Base-by-base conservation (phyloP, 768 basidiomycete species). In the Kwoniella sp. region DNA sequence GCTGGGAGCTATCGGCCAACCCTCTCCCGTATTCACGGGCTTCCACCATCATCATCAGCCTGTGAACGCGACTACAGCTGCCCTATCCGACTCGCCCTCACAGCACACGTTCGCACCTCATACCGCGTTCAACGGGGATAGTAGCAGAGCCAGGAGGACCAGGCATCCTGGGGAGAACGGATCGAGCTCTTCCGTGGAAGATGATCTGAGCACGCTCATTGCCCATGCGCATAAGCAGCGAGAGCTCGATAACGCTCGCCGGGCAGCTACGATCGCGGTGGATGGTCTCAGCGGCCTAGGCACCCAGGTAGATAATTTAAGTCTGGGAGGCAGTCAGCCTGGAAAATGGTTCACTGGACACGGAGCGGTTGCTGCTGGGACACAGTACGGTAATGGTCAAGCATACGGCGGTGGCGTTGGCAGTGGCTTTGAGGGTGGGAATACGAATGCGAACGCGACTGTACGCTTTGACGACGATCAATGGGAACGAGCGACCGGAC, bases 211-310 rank as follows among this genome's bases (percentile, higher is more conserved):
- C 20, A 51, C 30, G 9, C 25, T 66, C 23, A 45, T 66, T 13
- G 52, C 65, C 41, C 59, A 60, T 26, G 65, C 65, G 31, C 65
- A 66, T 22, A 45, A 30, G 23, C 45, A 61, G 26, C 30, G 50
- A 4, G 41, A 65, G 23, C 56, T 29, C 25, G 64, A 54, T 1
- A 45, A 45, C 4, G 41, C 41, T 45, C 41, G 41, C 9, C 41
- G 41, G 15, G 41, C 41, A 20, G 30, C 26, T 2, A 15, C 37
- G 7, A 59, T 15, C 5, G 23, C 28, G 4, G 45, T 15, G 29
- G 23, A 48, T 22, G 28, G 20, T 5, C 37, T 20, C 8, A 59
- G 58, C n/a, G 56, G 41, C 23, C 4, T 38, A 25, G 56, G 34
- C 4, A 34, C 50, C 38, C 55, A 48, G 26, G 12, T 47, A 5